phyloP scores from a whole-genome alignment of 1,284 basidiomycete species.

The Melampsora abietis-canadensis region DNA sequence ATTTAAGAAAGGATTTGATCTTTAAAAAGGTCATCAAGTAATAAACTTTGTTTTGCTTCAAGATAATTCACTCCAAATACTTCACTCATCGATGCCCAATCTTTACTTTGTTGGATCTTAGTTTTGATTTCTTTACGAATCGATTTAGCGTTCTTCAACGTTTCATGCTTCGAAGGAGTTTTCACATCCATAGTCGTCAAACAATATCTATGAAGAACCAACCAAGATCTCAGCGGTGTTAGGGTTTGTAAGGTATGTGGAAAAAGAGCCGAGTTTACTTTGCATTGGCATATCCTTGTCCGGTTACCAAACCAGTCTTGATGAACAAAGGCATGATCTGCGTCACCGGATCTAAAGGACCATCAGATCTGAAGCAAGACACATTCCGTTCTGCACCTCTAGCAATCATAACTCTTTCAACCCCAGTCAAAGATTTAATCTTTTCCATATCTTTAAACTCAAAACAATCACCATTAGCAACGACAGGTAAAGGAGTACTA shows the following conservation, averaged over 20 bases:
- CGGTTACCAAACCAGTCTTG: slow-evolving; percentile 60
- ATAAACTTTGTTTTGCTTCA: not conserved
- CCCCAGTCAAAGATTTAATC: slow-evolving; percentile 70
- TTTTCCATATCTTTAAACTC: slow-evolving; percentile 73
- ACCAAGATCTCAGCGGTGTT: slow-evolving; percentile 68
- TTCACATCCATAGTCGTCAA: slow-evolving; percentile 57
- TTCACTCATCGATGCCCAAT: slow-evolving; percentile 15
- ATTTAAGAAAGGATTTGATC: too few relatives aligned
- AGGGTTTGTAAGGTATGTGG: slow-evolving; percentile 56
- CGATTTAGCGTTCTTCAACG: slow-evolving; percentile 7
- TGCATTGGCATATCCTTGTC: slow-evolving; percentile 45
- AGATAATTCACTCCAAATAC: slow-evolving; percentile 17
- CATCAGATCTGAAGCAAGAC: slow-evolving; percentile 58
- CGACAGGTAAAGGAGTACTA: slow-evolving; percentile 60
- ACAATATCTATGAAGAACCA: slow-evolving; percentile 82
- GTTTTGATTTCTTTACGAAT: slow-evolving; percentile 34
- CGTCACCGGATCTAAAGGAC: slow-evolving; percentile 67
- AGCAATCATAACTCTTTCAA: slow-evolving; percentile 4
- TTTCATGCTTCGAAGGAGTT: slow-evolving; percentile 38
- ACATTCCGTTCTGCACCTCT: slow-evolving; percentile 33
- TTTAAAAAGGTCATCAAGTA: slow-evolving; percentile 2
- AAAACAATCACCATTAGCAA: slow-evolving; percentile 90
- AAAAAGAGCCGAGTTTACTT: slow-evolving; percentile 50
- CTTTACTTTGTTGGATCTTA: slow-evolving; percentile 35
- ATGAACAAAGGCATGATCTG: slow-evolving; percentile 73